Percentiles rank a stretch among this genome's conserved stretches.
These are phyloP conservation scores for Boletus bicolor DNA, from an alignment of 768 basidiomycete species.

Conservation along the genomic window DNA sequence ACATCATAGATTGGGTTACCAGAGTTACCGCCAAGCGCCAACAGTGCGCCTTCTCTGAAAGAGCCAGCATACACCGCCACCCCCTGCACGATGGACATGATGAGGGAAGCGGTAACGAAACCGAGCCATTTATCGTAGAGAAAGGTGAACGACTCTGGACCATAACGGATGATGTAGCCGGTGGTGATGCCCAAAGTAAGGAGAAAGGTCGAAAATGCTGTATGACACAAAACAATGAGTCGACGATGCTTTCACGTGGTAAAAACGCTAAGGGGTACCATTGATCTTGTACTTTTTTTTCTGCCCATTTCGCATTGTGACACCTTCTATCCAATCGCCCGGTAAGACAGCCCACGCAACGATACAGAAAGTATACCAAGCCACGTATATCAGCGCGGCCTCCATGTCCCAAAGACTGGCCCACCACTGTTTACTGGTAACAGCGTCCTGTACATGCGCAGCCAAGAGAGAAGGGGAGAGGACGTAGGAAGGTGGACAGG, in stretches of 20 bases:
- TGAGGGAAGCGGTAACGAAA: constrained; percentile 74
- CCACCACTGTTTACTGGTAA: constrained; percentile 62
- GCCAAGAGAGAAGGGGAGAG: constrained; percentile 32
- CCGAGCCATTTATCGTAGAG: constrained; percentile 92
- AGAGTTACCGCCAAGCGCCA: constrained; percentile 91
- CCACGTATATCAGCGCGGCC: constrained; percentile 72
- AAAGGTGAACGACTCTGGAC: constrained; percentile 81
- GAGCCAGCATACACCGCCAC: constrained; percentile 66
- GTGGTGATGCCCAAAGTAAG: constrained; percentile 70
- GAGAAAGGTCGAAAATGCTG: constrained; percentile 86
- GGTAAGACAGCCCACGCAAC: constrained; percentile 78
- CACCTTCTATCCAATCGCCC: constrained; percentile 69
- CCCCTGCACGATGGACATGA: constrained; percentile 78
- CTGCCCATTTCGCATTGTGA: constrained; percentile 66
- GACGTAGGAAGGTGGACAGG: constrained; percentile 57
- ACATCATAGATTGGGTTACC: constrained; percentile 90
- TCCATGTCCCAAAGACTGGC: constrained; percentile 77
- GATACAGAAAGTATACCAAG: constrained; percentile 89
- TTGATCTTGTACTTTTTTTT: constrained; percentile 92
- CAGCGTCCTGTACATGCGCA: constrained; percentile 42
- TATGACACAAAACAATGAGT: neutral
- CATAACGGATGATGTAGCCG: constrained; percentile 69
- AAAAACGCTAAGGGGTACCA: constrained; percentile 47
- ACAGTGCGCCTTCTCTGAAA: constrained; percentile 64
- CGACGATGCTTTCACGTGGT: neutral